phyloP scores from a whole-genome alignment of 208 protist genomes.

The Strigomonas galati region DNA sequence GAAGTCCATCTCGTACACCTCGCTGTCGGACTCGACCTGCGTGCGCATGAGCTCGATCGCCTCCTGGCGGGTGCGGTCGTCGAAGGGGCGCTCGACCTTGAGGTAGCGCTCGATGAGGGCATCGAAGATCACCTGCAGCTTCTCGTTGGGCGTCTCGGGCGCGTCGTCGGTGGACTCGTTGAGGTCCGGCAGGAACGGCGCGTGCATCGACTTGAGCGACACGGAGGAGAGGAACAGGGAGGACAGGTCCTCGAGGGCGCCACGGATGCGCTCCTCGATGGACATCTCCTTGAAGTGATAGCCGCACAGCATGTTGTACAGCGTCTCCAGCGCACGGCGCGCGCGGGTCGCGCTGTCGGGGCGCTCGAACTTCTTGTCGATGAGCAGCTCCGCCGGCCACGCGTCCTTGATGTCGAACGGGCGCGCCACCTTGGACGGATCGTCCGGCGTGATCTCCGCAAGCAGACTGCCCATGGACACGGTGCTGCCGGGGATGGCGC shows the following conservation, averaged over 20 bases:
- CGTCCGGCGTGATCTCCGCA: conserved; percentile 90
- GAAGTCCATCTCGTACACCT: conserved; percentile 64
- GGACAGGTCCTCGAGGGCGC: conserved; percentile 57
- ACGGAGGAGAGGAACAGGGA: conserved; percentile 68
- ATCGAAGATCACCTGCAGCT: conserved; percentile 46
- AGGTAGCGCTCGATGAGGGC: conserved; percentile 75
- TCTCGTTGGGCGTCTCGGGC: conserved; percentile 51
- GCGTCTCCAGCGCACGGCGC: conserved; percentile 54
- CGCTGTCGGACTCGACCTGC: conserved; percentile 29
- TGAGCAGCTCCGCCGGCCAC: conserved; percentile 58
- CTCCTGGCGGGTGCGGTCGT: conserved; percentile 59
- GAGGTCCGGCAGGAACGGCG: conserved; percentile 35
- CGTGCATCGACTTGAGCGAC: conserved; percentile 42
- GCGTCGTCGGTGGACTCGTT: conserved; percentile 8
- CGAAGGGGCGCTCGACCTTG: conserved; percentile 58
- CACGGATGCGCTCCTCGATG: conserved; percentile 43
- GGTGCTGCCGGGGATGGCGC: conserved; percentile 83
- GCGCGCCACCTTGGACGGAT: conserved; percentile 82
- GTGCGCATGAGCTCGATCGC: conserved; percentile 59
- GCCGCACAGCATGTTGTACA: conserved; percentile 69
- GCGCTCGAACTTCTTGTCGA: conserved; percentile 47
- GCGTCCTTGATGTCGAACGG: conserved; percentile 52
- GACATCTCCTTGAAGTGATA: conserved; percentile 63
- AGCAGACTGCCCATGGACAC: conserved; percentile 93
- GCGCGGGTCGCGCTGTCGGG: conserved; percentile 59